Evolutionary conservation across 306 rosid genomes (phyloP), one percentile per base, ranked within the genome.

Genomic region (Amphicarpaea edgeworthii): DNA sequence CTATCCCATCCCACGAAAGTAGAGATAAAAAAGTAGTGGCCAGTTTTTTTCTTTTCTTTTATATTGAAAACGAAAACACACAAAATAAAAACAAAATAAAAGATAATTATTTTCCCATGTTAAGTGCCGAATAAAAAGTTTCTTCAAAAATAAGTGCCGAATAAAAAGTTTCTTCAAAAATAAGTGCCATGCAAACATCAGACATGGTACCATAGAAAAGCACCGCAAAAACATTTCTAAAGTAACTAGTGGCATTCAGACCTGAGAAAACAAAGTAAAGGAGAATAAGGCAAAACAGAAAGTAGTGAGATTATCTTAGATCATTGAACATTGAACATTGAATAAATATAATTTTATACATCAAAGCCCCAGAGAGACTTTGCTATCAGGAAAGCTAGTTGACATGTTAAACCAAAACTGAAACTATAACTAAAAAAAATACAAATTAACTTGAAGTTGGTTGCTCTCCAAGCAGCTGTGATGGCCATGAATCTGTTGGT

Each of bases 401-500:
- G 72, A 49, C 58, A 50, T 76, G 45, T 65, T 59, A 71, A 55
- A 66, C 60, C 66, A 61, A 75, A 51, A 43, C 80, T 37, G 50
- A 74, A 86, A 40, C 78, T 63, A 43, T 32, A 79, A 53, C 42
- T 61, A 68, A 6, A 49, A 3, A 46, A 46, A 15, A 46, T 80
- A 85, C 76, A 82, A 46, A 53, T 81, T 85, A 37, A 60, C 74
- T 77, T 59, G 87, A 81, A 51, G 85, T 74, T 73, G 79, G 88
- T 51, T 85, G 85, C 86, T 81, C 80, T 46, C 85, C 87, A 14
- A 92, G 96, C 85, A 96, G 87, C 77, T 87, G 83, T 4, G 87
- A 84, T 9, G 97, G 97, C 99, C 99, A 92, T 5, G 89, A 84
- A 73, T 96, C 97, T 8, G 85, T 88, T 12, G 90, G 85, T 24